Conservation (phyloP, 192 early-diverging fungal species). For the Spinellus fusiger region DNA sequence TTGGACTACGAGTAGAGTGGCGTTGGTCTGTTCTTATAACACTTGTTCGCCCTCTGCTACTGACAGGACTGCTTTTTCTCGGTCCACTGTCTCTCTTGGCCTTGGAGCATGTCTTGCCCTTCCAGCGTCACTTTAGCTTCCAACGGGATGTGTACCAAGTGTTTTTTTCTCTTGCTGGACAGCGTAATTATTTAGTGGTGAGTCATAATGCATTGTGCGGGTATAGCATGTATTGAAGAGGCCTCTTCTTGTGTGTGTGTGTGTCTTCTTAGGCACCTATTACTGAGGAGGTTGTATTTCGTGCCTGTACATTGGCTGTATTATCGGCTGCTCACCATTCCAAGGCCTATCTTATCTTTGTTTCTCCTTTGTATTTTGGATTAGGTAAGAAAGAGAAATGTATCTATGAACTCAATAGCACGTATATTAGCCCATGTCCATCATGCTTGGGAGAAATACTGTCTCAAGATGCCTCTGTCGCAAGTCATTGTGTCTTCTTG, state of each 20-base stretch:
- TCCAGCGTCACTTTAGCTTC: constrained; percentile 33
- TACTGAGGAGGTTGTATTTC: constrained; percentile 71
- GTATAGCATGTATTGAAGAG: background rate
- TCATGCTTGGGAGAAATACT: constrained; percentile 55
- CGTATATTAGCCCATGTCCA: constrained; percentile 57
- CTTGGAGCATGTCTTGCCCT: constrained; percentile 37
- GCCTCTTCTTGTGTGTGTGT: background rate
- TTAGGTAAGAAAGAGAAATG: constrained; percentile 43
- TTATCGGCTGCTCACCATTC: constrained; percentile 37
- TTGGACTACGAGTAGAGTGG: background rate
- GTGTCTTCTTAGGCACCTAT: constrained; percentile 55
- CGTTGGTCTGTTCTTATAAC: constrained; percentile 4
- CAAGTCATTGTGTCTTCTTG: constrained; percentile 26
- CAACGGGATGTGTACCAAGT: constrained; percentile 16
- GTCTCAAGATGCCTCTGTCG: constrained; percentile 28
- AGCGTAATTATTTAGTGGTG: constrained; percentile 48
- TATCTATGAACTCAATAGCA: background rate
- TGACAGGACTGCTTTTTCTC: constrained; percentile 48
- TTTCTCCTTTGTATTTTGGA: constrained; percentile 66
- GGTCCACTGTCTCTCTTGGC: constrained; percentile 46
- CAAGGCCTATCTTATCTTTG: constrained; percentile 37
- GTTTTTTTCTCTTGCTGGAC: constrained; percentile 21
- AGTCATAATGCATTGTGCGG: background rate
- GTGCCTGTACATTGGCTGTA: constrained; percentile 60
- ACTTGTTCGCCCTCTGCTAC: constrained; percentile 27